Percentiles rank a stretch among this genome's conserved stretches.
Evolutionary conservation across 2,329 filamentous ascomycete species (phyloP).

Genomic region (Fusarium heterosporum): DNA sequence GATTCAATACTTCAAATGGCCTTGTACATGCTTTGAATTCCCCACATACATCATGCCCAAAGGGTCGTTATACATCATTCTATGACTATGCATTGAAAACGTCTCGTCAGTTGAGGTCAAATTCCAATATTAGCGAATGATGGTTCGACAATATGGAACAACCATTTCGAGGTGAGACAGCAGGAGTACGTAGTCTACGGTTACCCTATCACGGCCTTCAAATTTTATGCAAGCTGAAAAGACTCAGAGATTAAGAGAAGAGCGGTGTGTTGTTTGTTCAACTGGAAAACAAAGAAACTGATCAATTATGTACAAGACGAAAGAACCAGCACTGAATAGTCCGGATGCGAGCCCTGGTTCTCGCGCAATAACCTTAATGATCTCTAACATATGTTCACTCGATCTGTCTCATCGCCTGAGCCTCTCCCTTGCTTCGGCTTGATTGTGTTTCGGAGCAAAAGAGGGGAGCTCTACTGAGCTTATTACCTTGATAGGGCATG

Average conservation of each 20-base stretch:
- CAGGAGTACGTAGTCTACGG: not conserved
- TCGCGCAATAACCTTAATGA: too few relatives aligned
- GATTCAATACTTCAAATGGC: too few relatives aligned
- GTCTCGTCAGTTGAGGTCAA: not conserved
- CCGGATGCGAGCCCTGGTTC: too few relatives aligned
- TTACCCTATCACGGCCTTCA: not conserved
- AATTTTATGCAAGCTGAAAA: not conserved
- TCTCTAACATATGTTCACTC: not conserved
- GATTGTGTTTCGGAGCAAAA: not conserved
- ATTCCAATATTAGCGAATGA: not conserved
- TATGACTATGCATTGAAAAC: not conserved
- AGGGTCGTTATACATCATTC: too few relatives aligned
- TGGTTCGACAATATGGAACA: not conserved
- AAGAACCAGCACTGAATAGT: too few relatives aligned
- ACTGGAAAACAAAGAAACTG: too few relatives aligned
- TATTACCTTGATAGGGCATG: not conserved
- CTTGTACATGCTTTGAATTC: too few relatives aligned
- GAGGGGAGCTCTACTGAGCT: not conserved
- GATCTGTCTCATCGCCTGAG: not conserved
- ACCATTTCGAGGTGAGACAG: not conserved
- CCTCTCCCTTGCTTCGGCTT: not conserved
- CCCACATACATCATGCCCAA: too few relatives aligned
- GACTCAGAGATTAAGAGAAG: not conserved
- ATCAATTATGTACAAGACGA: too few relatives aligned
- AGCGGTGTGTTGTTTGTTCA: not conserved